Evolutionary conservation across 2,329 filamentous ascomycete genomes (phyloP), one percentile per base, ranked within the genome.

Genomic region (Ophiosphaerella narmari): DNA sequence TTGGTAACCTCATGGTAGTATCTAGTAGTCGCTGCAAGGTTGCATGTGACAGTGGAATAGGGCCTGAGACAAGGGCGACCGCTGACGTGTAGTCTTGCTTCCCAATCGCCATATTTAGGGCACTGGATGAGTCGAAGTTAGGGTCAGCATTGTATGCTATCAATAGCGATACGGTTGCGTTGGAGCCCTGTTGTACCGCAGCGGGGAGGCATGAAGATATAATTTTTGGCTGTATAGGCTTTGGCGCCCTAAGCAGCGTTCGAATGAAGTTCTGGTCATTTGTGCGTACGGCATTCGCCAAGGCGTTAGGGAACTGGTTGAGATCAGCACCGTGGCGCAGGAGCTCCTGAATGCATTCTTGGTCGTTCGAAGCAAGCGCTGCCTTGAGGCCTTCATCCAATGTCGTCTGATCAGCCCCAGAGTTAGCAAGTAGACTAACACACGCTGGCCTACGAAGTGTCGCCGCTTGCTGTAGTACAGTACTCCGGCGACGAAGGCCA

Each of bases 271-370:
- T 63, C 36, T 62, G 59, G 40, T 73, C 65, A 24, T 65, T 65
- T 2, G 67, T 63, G 18, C 67, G 52, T 18, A 73, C 64, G 7
- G 66, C 67, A 44, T 65, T 62, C 7, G 65, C 63, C 24, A 73
- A 56, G 6, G 65, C 52, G 43, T 64, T 69, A 9, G 68, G 67
- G 32, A 62, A 67, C 32, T 58, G 65, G 55, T 66, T 70, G 4
- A 67, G 54, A 38, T 73, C 65, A 21, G 68, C 68, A 6, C 69
- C 70, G 45, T 72, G 64, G 4, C 69, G 62, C n/a, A 73, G 49
- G 9, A 73, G 50, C 40, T 71, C 67, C 46, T 65, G 59, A 9
- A 70, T 59, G 43, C 69, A 71, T 21, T 63, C 51, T 41, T 70
- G 59, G 35, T 72, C 67, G 36, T 71, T 67, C 23, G 65, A 55